Evolutionary conservation across 768 basidiomycete species (phyloP).

Genomic region (Suillus fuscotomentosus): DNA sequence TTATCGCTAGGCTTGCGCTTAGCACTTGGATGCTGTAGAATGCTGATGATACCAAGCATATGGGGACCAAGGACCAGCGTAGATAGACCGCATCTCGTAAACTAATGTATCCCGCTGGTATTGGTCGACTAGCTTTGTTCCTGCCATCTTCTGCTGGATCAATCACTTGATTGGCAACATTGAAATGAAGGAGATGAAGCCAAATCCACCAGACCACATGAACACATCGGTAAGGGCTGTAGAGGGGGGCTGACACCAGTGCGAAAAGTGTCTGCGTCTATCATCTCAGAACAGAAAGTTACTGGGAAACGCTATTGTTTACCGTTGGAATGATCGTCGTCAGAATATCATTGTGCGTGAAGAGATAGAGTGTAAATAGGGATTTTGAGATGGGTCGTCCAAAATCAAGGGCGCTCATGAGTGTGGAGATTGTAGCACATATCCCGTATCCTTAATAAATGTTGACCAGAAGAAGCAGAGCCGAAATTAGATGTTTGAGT

Average conservation of each 20-base stretch:
- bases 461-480: not conserved
- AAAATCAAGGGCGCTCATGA: constrained; percentile 17
- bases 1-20: constrained; percentile 23
- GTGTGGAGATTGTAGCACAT: constrained; percentile 16
- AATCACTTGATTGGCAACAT: constrained; percentile 41
- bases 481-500: not conserved
- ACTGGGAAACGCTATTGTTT: not conserved
- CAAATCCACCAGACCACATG: constrained; percentile 43
- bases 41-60: constrained; percentile 37
- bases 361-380: constrained; percentile 21
- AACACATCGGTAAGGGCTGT: constrained; percentile 16
- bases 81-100: constrained; percentile 33
- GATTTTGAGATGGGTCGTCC: constrained; percentile 12
- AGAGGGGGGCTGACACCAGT: constrained; percentile 30
- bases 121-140: constrained; percentile 46
- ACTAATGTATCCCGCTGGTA: constrained; percentile 44
- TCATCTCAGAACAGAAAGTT: not conserved
- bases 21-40: constrained; percentile 13
- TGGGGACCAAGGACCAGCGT: constrained; percentile 34
- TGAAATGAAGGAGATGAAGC: constrained; percentile 46
- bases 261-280: constrained; percentile 34
- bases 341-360: constrained; percentile 23
- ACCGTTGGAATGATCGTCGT: constrained; percentile 30
- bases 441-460: constrained; percentile 14
- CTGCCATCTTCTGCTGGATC: constrained; percentile 40